phyloP scores from a whole-genome alignment of 495 filamentous ascomycete species.

The Bombardia bombarda region DNA sequence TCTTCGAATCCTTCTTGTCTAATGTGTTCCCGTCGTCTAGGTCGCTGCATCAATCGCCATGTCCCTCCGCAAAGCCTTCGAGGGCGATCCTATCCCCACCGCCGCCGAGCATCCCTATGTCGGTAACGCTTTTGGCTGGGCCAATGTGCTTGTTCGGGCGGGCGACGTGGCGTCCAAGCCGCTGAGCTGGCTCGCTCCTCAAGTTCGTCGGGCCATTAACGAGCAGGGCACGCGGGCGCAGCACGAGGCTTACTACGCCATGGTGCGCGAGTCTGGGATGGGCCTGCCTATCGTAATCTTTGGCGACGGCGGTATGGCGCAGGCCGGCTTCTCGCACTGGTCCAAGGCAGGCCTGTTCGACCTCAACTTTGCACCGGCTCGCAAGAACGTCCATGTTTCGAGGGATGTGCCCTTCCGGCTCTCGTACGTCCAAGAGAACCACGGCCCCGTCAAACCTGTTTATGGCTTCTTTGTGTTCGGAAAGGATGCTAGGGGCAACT shows the following conservation, averaged over 20 bases:
- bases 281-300: conserved; percentile 25
- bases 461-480: conserved; percentile 36
- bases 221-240: conserved; percentile 38
- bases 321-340: conserved; percentile 39
- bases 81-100: conserved; percentile 18
- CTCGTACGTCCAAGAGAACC: conserved; percentile 25
- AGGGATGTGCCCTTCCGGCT: conserved; percentile 3
- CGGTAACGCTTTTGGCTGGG: conserved; percentile 25
- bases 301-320: conserved; percentile 31
- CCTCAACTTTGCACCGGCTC: conserved; percentile 35
- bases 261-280: conserved; percentile 11
- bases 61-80: conserved; percentile 17
- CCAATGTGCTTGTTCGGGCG: conserved; percentile 25
- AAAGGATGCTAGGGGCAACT: conserved; percentile 42
- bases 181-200: conserved; percentile 29
- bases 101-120: conserved; percentile 19
- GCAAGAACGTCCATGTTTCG: not conserved
- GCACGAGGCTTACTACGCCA: conserved; percentile 29
- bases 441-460: conserved; percentile 18
- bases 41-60: conserved; percentile 20
- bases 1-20: not conserved
- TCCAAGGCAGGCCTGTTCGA: conserved; percentile 31
- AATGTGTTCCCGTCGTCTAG: not conserved
- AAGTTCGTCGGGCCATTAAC: conserved; percentile 31
- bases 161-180: conserved; percentile 30